Percentiles rank a stretch among this genome's conserved stretches.
Evolutionary conservation across 257 asterid genomes (phyloP).

Genomic region (Solanum verrucosum): DNA sequence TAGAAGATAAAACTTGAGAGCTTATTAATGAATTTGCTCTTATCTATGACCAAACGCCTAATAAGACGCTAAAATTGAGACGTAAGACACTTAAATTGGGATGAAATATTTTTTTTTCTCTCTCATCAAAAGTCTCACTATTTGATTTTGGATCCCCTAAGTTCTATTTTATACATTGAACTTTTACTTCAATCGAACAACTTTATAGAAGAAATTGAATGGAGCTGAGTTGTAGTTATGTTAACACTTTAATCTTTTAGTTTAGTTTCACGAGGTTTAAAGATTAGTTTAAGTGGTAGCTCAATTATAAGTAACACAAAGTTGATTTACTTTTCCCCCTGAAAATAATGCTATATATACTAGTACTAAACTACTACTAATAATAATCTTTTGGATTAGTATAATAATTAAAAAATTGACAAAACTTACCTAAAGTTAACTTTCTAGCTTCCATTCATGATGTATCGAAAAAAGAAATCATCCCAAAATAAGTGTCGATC

Average conservation of each 20-base stretch:
- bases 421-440: neutral
- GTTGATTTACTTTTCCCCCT: conserved; percentile 30
- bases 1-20: neutral
- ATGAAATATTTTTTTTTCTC: neutral
- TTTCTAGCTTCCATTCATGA: neutral
- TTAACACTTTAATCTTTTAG: conserved; percentile 1
- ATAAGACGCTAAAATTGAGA: neutral
- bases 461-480: too few species aligned
- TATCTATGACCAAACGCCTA: neutral
- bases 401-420: neutral
- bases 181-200: conserved; percentile 14
- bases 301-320: conserved; percentile 40
- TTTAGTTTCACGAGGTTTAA: conserved; percentile 10
- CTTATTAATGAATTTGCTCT: neutral
- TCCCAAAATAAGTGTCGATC: too few species aligned
- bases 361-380: conserved; percentile 6
- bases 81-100: neutral
- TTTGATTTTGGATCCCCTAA: conserved; percentile 3
- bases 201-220: conserved; percentile 21
- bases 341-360: neutral
- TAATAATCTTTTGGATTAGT: neutral
- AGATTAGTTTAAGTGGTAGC: conserved; percentile 9
- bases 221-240: conserved; percentile 2
- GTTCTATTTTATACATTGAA: neutral
- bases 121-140: neutral